Conservation (phyloP, 2,329 filamentous ascomycete species). For the Alternaria arbusti region DNA sequence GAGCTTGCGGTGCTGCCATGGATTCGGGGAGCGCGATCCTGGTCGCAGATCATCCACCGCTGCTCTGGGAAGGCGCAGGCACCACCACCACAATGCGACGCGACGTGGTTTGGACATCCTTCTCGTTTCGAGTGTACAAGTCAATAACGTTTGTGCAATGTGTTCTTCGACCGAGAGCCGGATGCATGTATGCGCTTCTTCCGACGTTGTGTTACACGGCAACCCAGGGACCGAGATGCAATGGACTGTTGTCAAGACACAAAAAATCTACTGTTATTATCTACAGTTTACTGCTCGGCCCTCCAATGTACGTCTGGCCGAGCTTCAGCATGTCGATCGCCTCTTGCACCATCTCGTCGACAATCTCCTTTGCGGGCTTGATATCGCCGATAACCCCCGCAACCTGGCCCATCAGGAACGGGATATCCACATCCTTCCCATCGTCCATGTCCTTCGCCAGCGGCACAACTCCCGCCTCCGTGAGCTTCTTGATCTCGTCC, state of each 20-base stretch:
- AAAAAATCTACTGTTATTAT: neutral
- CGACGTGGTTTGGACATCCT: neutral
- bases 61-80: conserved; percentile 2
- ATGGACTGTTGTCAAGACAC: neutral
- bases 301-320: conserved; percentile 44
- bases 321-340: conserved; percentile 48
- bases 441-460: conserved; percentile 83
- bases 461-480: conserved; percentile 78
- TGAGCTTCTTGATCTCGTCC: conserved; percentile 76
- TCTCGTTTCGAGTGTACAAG: neutral
- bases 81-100: neutral
- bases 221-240: neutral
- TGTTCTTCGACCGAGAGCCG: neutral
- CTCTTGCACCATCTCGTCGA: conserved; percentile 81
- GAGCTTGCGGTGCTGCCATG: conserved; percentile 17
- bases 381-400: conserved; percentile 78
- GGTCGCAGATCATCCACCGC: conserved; percentile 29
- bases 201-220: conserved; percentile 2
- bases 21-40: conserved; percentile 21
- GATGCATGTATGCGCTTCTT: neutral
- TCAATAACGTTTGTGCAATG: neutral
- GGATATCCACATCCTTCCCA: conserved; percentile 80
- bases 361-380: conserved; percentile 81
- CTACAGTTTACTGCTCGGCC: conserved; percentile 45
- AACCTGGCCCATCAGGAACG: conserved; percentile 94